Evolutionary conservation across 1,139 yeast genomes (phyloP), one percentile per base, ranked within the genome.

Genomic region (Yamadazyma friedrichii): DNA sequence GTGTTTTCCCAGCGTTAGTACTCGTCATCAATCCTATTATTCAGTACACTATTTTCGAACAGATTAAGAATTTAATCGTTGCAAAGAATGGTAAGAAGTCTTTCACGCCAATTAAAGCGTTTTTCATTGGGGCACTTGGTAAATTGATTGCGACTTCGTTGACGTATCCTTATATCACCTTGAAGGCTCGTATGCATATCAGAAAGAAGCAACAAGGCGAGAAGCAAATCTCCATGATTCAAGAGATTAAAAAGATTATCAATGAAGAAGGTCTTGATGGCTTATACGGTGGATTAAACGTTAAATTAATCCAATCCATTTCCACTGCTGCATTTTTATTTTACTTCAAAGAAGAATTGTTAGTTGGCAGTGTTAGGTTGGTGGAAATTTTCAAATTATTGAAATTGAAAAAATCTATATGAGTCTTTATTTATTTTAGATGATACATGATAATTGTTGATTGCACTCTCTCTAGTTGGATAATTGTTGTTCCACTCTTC

Each of bases 41-140:
- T 49, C 97, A 89, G 62, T 91, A 89, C 67, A 88, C 97, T 40
- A 80, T 88, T 38, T 91, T 85, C 61, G 98, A 91, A 65, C 96
- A 88, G 64, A 62, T 88, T 53, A 84, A 84, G 59, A 88, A 85
- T 54, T 53, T 73, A 13, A 74, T 89, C 27, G 67, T 80, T 43
- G 79, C 79, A 47, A 70, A 64, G 37, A 76, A 78, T 39, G 82
- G 78, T 35, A 61, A 64, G 42, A 55, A 54, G 44, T 59, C 72
- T 37, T 64, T 80, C 55, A 67, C 77, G 22, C 76, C 95, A 3
- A 50, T 74, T 36, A 87, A 87, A 61, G 95, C 96, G 6, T 87
- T 91, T 56, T 67, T 86, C 52, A 73, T 89, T 47, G 98, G 98
- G 12, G 96, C 97, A 1, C 61, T 89, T 38, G 95, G 96, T 35